A percentile compares a stretch with the other conserved stretches of the same genome.
Evolutionary conservation across 2,329 filamentous ascomycete genomes (phyloP).

Genomic region (Cladobotryum protrusum): DNA sequence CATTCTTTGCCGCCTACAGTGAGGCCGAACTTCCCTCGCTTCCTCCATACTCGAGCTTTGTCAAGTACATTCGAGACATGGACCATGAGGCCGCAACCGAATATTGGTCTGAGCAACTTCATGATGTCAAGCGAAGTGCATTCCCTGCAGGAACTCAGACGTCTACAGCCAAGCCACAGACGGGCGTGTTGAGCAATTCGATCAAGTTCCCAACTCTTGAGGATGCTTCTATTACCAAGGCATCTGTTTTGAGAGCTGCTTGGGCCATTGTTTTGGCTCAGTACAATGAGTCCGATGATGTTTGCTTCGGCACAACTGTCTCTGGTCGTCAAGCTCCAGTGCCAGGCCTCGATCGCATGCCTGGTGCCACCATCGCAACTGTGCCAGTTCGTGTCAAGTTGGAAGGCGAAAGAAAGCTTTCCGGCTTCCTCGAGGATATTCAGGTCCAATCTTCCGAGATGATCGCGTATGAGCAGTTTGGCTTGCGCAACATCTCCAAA

Average conservation of each 20-base stretch:
- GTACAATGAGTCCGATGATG: slow-evolving; percentile 10
- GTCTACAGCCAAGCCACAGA: background rate
- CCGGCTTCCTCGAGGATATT: slow-evolving; percentile 9
- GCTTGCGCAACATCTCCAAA: slow-evolving; percentile 7
- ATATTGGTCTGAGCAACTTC: background rate
- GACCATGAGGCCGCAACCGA: background rate
- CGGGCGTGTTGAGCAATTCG: background rate
- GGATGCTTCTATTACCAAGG: slow-evolving; percentile 1
- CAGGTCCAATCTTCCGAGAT: slow-evolving; percentile 13
- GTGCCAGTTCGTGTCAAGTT: slow-evolving; percentile 13
- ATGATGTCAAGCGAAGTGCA: background rate
- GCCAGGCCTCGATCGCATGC: background rate
- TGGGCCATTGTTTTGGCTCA: slow-evolving; percentile 7
- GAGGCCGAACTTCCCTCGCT: background rate
- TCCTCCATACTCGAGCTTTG: background rate
- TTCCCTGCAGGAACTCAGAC: background rate
- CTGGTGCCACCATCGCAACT: slow-evolving; percentile 6
- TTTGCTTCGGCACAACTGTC: slow-evolving; percentile 13
- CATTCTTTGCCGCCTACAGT: slow-evolving; percentile 1
- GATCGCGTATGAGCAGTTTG: slow-evolving; percentile 5
- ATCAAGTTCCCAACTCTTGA: too few species aligned
- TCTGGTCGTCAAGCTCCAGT: slow-evolving; percentile 14
- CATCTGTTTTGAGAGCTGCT: slow-evolving; percentile 5
- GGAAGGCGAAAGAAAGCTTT: slow-evolving; percentile 2
- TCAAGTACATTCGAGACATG: background rate